phyloP scores from a whole-genome alignment of 176 grass and related monocot genomes.

The Neostapfia colusana region DNA sequence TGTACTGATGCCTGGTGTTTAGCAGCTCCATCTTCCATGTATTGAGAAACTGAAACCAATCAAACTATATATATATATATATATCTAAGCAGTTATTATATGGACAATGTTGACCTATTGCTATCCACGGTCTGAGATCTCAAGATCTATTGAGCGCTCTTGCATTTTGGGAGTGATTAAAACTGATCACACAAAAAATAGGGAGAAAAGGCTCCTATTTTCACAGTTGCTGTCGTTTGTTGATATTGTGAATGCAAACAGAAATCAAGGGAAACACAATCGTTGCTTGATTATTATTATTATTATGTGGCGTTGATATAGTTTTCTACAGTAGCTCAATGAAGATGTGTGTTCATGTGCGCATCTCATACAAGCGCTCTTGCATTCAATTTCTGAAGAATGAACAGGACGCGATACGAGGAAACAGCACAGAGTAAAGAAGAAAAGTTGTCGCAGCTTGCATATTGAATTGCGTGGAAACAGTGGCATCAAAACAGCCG shows the following conservation, averaged over 20 bases:
- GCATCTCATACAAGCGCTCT: background rate
- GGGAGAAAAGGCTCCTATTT: background rate
- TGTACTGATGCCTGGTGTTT: background rate
- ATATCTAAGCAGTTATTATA: background rate
- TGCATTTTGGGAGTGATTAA: background rate
- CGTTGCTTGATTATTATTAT: too few relatives aligned
- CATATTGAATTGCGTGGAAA: conserved; percentile 26
- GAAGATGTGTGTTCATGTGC: background rate
- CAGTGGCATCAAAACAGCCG: conserved; percentile 21
- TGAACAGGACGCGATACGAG: background rate
- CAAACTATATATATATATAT: background rate
- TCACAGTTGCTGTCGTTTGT: background rate
- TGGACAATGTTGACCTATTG: background rate
- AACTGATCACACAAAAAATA: background rate
- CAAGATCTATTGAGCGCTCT: background rate
- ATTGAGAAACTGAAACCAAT: background rate
- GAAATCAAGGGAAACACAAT: too few relatives aligned
- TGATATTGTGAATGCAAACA: background rate
- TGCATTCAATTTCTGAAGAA: conserved; percentile 1
- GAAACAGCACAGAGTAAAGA: background rate
- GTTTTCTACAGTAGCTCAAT: background rate
- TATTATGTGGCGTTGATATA: background rate
- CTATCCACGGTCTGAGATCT: background rate
- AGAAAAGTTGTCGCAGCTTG: background rate
- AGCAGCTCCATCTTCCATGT: background rate